Conservation (phyloP, 2,329 filamentous ascomycete genomes). For the Alternaria rosae region DNA sequence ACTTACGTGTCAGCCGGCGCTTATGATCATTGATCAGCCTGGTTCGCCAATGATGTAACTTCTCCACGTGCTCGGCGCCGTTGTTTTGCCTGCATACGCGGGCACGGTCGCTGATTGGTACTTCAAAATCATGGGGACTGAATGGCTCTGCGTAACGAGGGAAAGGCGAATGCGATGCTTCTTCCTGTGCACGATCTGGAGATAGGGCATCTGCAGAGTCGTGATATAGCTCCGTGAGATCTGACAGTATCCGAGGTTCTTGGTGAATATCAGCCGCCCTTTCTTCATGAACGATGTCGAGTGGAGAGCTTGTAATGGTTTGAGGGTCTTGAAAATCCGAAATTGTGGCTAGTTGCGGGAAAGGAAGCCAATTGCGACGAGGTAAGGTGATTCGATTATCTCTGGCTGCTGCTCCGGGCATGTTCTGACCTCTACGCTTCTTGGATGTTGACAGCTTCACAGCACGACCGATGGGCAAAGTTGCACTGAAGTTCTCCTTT, state of each 20-base stretch:
- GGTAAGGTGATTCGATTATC: not conserved
- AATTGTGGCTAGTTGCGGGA: not conserved
- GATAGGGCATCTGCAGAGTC: not conserved
- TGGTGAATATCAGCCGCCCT: not conserved
- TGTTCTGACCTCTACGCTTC: constrained; percentile 8
- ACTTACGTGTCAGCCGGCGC: constrained; percentile 15
- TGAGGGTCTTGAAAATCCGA: not conserved
- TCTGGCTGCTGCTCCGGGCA: constrained; percentile 6
- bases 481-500: not conserved
- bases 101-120: not conserved
- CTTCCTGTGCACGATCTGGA: not conserved
- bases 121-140: constrained; percentile 1
- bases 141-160: constrained; percentile 12
- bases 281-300: not conserved
- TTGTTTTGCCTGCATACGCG: not conserved
- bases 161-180: not conserved
- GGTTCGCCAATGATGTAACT: constrained; percentile 15
- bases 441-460: constrained; percentile 10
- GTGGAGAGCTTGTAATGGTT: not conserved
- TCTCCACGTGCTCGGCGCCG: not conserved
- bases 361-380: not conserved
- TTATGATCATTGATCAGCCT: constrained; percentile 28
- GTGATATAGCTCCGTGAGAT: not conserved
- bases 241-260: not conserved
- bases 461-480: constrained; percentile 16